Conservation (phyloP, 108 stramenopile species). For the Skeletonema costatum region DNA sequence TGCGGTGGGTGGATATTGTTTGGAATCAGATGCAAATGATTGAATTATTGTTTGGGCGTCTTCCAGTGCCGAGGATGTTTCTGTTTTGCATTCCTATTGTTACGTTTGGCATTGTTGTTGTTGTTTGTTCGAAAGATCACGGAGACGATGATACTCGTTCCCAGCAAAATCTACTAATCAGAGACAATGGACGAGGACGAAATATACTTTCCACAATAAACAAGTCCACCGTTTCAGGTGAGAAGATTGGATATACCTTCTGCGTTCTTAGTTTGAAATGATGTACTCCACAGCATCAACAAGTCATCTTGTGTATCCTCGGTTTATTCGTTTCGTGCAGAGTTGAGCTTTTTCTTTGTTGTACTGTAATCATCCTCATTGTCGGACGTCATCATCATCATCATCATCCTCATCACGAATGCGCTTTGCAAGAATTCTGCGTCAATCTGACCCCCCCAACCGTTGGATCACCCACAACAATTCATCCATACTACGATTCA, state of each 20-base stretch:
- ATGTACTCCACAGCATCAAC: constrained; percentile 30
- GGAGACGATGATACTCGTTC: background rate
- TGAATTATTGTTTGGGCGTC: constrained; percentile 22
- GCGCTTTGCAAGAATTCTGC: constrained; percentile 24
- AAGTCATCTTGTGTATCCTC: constrained; percentile 18
- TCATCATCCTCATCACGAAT: background rate
- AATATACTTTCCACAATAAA: constrained; percentile 52
- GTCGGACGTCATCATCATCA: background rate
- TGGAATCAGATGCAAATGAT: constrained; percentile 9
- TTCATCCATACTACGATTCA: constrained; percentile 45
- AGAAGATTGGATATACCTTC: constrained; percentile 3
- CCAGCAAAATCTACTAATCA: constrained; percentile 7
- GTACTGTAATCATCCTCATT: background rate
- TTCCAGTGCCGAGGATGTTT: constrained; percentile 40
- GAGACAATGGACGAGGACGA: constrained; percentile 34
- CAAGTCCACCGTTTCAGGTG: constrained; percentile 36
- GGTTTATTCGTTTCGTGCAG: background rate
- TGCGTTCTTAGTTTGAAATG: background rate
- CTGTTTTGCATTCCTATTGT: background rate
- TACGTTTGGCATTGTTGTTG: too few species aligned
- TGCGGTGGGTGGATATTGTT: constrained; percentile 9
- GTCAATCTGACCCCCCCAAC: constrained; percentile 32
- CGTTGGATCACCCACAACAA: constrained; percentile 48
- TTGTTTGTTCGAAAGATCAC: background rate
- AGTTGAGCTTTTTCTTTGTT: background rate